These are phyloP conservation scores for Parastagonospora nodorum DNA, from an alignment of 2,329 filamentous ascomycete species.

Conservation along the genomic window DNA sequence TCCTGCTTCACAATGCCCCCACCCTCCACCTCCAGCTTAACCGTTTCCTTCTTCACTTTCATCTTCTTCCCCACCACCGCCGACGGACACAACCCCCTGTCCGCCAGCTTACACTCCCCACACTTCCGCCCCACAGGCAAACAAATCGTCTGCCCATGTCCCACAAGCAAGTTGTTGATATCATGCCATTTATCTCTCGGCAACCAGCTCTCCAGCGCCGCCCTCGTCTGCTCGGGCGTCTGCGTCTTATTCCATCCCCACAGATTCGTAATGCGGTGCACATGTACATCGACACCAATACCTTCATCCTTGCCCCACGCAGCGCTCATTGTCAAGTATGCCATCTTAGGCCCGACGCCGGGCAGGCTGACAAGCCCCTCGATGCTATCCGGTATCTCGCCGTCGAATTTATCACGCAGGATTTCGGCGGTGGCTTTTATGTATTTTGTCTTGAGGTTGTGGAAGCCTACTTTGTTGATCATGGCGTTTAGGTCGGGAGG, in stretches of 20 bases:
- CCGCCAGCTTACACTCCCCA: slow-evolving; percentile 81
- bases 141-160: slow-evolving; percentile 85
- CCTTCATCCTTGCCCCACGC: slow-evolving; percentile 73
- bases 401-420: slow-evolving; percentile 69
- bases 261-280: slow-evolving; percentile 90
- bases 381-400: slow-evolving; percentile 81
- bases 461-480: slow-evolving; percentile 86
- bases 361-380: slow-evolving; percentile 77
- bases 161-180: slow-evolving; percentile 88
- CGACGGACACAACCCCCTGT: slow-evolving; percentile 72
- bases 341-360: slow-evolving; percentile 95
- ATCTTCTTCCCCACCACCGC: slow-evolving; percentile 55
- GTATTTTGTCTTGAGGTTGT: slow-evolving; percentile 90
- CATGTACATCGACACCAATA: slow-evolving; percentile 93
- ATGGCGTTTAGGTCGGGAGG: slow-evolving; percentile 70
- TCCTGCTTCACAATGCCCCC: slow-evolving; percentile 35
- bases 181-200: slow-evolving; percentile 86
- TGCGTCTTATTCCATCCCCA: slow-evolving; percentile 90
- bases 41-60: slow-evolving; percentile 55
- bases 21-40: slow-evolving; percentile 45
- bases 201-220: slow-evolving; percentile 78
- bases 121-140: slow-evolving; percentile 79
- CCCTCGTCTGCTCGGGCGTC: slow-evolving; percentile 80
- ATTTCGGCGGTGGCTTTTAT: slow-evolving; percentile 77
- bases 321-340: slow-evolving; percentile 81